These are phyloP conservation scores for Lepidium aucheri DNA, from an alignment of 345 rosid species.

Conservation along the genomic window DNA sequence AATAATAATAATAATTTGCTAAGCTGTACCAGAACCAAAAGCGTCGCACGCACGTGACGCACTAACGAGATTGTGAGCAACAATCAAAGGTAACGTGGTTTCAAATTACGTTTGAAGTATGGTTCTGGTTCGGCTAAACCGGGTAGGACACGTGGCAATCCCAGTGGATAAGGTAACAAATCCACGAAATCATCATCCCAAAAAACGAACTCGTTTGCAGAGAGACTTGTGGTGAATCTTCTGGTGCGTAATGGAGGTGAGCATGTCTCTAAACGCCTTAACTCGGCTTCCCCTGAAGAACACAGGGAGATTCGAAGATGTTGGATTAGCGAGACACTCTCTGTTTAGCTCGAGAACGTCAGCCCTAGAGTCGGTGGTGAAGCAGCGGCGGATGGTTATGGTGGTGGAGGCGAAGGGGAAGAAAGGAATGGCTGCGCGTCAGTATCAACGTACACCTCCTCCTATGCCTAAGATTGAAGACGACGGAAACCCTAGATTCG, in stretches of 20 bases:
- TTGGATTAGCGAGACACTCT: constrained; percentile 42
- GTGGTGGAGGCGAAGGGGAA: constrained; percentile 84
- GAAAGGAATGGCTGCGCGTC: constrained; percentile 74
- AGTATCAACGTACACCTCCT: constrained; percentile 63
- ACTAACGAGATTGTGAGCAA: too few relatives aligned
- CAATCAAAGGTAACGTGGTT: background rate
- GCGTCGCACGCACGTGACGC: too few relatives aligned
- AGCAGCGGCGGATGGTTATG: constrained; percentile 22
- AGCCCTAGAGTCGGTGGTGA: constrained; percentile 12
- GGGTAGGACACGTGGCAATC: constrained; percentile 16
- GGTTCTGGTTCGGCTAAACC: background rate
- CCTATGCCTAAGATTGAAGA: constrained; percentile 88
- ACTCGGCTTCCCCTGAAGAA: constrained; percentile 55
- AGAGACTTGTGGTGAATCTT: background rate
- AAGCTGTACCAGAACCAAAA: too few relatives aligned
- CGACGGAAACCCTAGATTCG: constrained; percentile 85
- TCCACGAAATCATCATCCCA: constrained; percentile 6
- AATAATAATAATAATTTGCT: too few relatives aligned
- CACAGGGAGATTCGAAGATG: constrained; percentile 43
- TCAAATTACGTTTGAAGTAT: background rate
- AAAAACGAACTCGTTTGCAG: constrained; percentile 2
- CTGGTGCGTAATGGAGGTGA: constrained; percentile 44
- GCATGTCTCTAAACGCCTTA: constrained; percentile 65
- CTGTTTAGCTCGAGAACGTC: constrained; percentile 40
- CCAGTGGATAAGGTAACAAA: constrained; percentile 38